Percentiles rank a stretch among this genome's conserved stretches.
phyloP scores from a whole-genome alignment of 805 yeast species.

The Starmerella lactis-condensi region DNA sequence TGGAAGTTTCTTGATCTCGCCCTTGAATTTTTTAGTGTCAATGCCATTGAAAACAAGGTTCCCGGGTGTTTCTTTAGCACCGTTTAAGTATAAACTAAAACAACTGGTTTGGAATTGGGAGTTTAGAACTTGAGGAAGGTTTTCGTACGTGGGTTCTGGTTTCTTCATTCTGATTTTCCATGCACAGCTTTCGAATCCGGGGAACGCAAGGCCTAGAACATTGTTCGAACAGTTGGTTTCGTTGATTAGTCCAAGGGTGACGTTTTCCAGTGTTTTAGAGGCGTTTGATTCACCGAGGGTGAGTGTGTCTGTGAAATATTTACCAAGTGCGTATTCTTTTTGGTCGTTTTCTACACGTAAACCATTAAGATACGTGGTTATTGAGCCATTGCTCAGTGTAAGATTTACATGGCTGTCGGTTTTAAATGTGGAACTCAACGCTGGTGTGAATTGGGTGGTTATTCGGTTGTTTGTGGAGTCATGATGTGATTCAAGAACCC shows the following conservation, averaged over 20 bases:
- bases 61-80: constrained; percentile 20
- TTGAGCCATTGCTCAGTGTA: constrained; percentile 11
- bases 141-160: constrained; percentile 16
- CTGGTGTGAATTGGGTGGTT: constrained; percentile 4
- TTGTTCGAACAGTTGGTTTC: constrained; percentile 47
- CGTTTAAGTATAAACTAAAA: constrained; percentile 30
- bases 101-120: constrained; percentile 25
- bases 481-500: constrained; percentile 27
- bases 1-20: constrained; percentile 23
- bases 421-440: constrained; percentile 2
- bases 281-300: constrained; percentile 33
- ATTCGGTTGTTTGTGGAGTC: not conserved
- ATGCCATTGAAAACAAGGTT: constrained; percentile 27
- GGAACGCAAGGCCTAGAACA: constrained; percentile 25
- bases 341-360: constrained; percentile 31
- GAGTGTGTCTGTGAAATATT: constrained; percentile 41
- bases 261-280: constrained; percentile 29
- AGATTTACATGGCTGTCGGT: constrained; percentile 3
- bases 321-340: too few relatives aligned
- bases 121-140: constrained; percentile 23
- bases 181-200: constrained; percentile 22
- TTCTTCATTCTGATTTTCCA: constrained; percentile 5
- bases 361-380: constrained; percentile 25
- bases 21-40: constrained; percentile 26
- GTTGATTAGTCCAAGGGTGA: constrained; percentile 62